Evolutionary conservation across 257 asterid species (phyloP).

Genomic region (Solanum ahanhuiri): DNA sequence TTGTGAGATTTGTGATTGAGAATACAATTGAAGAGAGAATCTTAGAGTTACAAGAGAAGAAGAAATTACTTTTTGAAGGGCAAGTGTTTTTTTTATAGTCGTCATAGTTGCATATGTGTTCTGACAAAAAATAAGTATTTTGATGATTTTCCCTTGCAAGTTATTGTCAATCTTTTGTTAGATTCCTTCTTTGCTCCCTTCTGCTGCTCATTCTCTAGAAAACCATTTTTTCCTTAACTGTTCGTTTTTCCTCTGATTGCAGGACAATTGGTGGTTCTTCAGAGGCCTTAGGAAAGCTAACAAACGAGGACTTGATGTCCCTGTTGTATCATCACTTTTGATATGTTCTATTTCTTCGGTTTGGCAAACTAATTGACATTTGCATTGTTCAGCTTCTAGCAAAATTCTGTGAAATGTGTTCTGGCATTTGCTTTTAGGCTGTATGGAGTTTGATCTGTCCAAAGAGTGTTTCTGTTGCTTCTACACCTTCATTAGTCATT

Average conservation of each 20-base stretch:
- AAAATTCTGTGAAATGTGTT: not conserved
- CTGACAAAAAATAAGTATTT: not conserved
- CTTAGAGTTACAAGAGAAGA: not conserved
- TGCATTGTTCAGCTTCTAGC: not conserved
- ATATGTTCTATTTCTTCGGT: not conserved
- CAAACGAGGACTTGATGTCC: not conserved
- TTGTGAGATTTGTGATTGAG: not conserved
- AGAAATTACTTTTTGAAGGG: not conserved
- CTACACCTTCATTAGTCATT: not conserved
- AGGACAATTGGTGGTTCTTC: conserved; percentile 71
- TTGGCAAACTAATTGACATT: not conserved
- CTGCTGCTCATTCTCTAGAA: not conserved
- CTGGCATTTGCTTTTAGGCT: not conserved
- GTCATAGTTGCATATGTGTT: not conserved
- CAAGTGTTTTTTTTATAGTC: not conserved
- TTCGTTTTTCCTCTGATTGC: not conserved
- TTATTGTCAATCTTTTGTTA: not conserved
- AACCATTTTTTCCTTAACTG: not conserved
- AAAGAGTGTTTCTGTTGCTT: not conserved
- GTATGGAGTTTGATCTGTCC: not conserved
- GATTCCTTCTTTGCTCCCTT: not conserved
- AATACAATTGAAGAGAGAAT: not conserved
- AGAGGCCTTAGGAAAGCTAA: conserved; percentile 25
- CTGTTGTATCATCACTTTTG: not conserved
- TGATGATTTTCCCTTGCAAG: not conserved